Evolutionary conservation across 2,329 filamentous ascomycete species (phyloP), one percentile per base, ranked within the genome.

Genomic region (Penicillium nordicum): DNA sequence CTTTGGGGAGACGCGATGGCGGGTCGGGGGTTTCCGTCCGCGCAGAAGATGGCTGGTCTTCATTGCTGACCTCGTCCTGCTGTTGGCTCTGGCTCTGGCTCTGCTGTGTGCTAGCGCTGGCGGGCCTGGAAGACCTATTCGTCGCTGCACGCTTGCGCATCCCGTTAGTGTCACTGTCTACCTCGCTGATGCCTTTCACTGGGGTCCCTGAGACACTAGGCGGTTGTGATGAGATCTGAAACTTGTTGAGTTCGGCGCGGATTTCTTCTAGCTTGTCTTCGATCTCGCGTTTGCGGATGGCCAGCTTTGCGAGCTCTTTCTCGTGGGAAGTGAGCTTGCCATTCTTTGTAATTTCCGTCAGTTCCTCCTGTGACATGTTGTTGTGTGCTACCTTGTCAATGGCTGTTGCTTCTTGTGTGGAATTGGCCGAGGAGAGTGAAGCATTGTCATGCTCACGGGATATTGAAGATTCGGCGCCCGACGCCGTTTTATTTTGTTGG

Each of bases 221-320:
- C 11, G 27, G 51, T 46, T 57, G 63, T 3, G 50, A 25, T 12
- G 59, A 21, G n/a, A 60, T 23, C 2, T 68, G 64, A 9, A 72
- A 63, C 10, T 68, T 64, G 25, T 72, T 67, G 27, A 72, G 65
- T 53, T 75, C 72, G 18, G 68, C 57, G 18, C 71, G 70, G 29
- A 74, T 64, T 12, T 63, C 65, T 1, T 75, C 71, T 8, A 78
- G 63, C 40, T 74, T 73, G 21, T 66, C 58, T 47, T 78, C 71
- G 27, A 77, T 58, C 40, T 73, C 68, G 42, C 68, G 69, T 64
- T 76, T 76, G 27, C 72, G 70, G n/a, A 74, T 67, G 2, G 72
- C 68, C 5, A 78, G 64, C 55, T 78, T 78, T 37, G 71, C 68
- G 16, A 79, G 66, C n/a, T 78, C 74, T 57, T 76, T 77, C 50